Percentiles rank a stretch among this genome's conserved stretches.
phyloP scores from a whole-genome alignment of 2,329 filamentous ascomycete genomes.

The Hypoxylon sp. region DNA sequence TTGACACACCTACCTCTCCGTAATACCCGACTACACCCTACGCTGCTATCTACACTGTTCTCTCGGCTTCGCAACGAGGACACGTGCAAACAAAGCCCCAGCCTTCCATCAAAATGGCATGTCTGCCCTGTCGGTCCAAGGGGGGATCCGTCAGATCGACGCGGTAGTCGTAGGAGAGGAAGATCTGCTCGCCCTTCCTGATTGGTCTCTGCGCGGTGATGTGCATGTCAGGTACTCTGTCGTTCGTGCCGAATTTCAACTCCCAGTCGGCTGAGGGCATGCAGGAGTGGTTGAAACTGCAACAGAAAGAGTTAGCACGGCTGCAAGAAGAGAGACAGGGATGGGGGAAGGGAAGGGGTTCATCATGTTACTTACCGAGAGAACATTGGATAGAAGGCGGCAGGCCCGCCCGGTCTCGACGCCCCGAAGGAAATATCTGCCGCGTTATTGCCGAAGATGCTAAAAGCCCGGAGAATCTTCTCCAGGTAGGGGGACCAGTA shows the following conservation, averaged over 20 bases:
- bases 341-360: neutral
- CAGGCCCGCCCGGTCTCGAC: neutral
- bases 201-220: neutral
- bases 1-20: too few species aligned
- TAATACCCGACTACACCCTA: too few species aligned
- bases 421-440: too few species aligned
- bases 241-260: neutral
- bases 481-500: too few species aligned
- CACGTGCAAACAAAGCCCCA: neutral
- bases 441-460: neutral
- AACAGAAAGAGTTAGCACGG: neutral
- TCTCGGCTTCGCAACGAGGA: neutral
- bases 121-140: neutral
- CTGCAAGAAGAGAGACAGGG: neutral
- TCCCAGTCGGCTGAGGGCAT: neutral
- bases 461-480: too few species aligned
- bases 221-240: neutral
- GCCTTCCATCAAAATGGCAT: neutral
- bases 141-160: neutral
- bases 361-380: neutral
- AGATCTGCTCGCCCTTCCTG: neutral
- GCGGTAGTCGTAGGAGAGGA: neutral
- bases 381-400: neutral
- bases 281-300: neutral
- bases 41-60: too few species aligned